Base-by-base conservation (phyloP, 805 yeast species). In the Hagleromyces aurorensis region DNA sequence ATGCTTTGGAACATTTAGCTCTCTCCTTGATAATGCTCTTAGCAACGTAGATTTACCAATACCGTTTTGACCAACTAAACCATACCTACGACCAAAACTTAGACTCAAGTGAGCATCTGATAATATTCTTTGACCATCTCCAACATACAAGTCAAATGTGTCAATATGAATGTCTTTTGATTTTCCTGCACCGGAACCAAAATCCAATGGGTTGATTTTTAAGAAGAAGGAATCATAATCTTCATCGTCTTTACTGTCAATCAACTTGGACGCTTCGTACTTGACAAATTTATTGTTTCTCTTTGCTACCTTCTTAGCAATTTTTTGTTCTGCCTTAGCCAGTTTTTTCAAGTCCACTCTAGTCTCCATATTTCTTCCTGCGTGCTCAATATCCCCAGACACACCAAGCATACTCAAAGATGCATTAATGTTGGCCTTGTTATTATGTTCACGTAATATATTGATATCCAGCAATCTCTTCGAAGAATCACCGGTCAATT, bases 51-150 rank as follows among this genome's bases (percentile, higher is more conserved):
- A 87, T 59, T 91, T 91, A 78, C 99, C 99, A 45, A 91, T 87
- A 89, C 99, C 99, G 65, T 91, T 91, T 55, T 87, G 94, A 59
- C 99, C 99, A 24, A 91, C 96, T 30, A 91, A 64, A 74, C 98
- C 99, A 48, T 91, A 91, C 55, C 97, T 75, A 57, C 82, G 85
- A 32, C 98, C 98, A 55, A 78, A 78, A 16, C 95, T 78, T 41
- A 91, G 69, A 1, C 95, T 77, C 42, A 91, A 71, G 14, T 86
- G 70, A 16, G 97, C 79, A 55, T 87, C 93, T 24, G 89, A 75
- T 40, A 91, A 68, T 32, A 91, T 89, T 61, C 98, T 75, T 59
- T 82, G 79, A 39, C 96, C 97, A 35, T 83, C 93, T 37, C 98
- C 97, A 37, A 91, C 96, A 51, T 86, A 86, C 36, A 91, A 66